Percentiles rank a stretch among this genome's conserved stretches.
Conservation (phyloP, 768 basidiomycete genomes). For the Ramaria rubella region DNA sequence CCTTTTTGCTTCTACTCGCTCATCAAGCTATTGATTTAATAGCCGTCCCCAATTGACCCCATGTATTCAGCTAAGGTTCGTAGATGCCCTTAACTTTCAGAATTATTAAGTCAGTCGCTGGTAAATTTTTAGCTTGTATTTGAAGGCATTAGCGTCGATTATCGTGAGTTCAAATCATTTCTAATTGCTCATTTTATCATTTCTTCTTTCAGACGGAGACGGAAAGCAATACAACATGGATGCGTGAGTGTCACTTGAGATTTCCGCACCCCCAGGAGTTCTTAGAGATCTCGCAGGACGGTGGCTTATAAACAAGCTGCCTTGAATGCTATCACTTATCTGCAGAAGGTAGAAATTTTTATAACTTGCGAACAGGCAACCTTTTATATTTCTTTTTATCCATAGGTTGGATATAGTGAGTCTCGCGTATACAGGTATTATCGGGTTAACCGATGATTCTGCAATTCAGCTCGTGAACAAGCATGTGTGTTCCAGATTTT, state of each 20-base stretch:
- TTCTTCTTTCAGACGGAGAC: constrained; percentile 50
- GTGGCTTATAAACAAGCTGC: constrained; percentile 80
- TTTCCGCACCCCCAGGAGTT: background rate
- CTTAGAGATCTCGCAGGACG: constrained; percentile 33
- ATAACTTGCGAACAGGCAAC: background rate
- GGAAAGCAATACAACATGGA: constrained; percentile 77
- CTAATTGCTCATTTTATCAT: background rate
- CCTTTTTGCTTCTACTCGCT: background rate
- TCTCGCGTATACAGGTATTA: constrained; percentile 5
- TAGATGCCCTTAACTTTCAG: background rate
- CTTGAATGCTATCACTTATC: constrained; percentile 65
- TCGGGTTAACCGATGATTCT: background rate
- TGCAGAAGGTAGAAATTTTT: constrained; percentile 46
- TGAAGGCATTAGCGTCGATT: constrained; percentile 68
- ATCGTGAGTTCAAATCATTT: constrained; percentile 33
- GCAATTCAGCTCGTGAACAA: constrained; percentile 59
- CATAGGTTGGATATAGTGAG: constrained; percentile 68
- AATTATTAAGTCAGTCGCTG: background rate
- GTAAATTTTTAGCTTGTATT: constrained; percentile 48
- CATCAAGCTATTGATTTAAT: background rate
- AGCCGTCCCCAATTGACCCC: constrained; percentile 74
- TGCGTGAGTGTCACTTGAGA: constrained; percentile 37
- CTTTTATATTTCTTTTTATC: background rate
- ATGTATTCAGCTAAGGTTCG: constrained; percentile 60
- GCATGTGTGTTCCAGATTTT: constrained; percentile 40